Conservation (phyloP, 805 yeast genomes). For the Candida vartiovaarae region DNA sequence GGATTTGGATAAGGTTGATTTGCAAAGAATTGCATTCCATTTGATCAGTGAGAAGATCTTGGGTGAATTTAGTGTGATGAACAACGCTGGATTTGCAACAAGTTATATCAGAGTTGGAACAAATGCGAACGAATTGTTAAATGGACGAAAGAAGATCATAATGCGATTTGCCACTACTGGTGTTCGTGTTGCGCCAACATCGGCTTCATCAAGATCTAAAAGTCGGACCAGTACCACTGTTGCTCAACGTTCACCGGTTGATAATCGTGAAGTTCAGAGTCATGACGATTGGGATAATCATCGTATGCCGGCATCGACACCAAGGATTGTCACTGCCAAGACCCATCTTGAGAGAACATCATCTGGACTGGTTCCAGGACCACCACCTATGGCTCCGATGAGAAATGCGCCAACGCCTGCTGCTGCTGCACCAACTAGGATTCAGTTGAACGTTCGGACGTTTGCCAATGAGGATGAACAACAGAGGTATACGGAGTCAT, state of each 20-base stretch:
- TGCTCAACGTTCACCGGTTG: neutral
- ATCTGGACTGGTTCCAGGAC: slow-evolving; percentile 8
- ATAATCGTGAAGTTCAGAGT: slow-evolving; percentile 1
- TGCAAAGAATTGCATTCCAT: slow-evolving; percentile 79
- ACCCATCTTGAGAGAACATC: slow-evolving; percentile 19
- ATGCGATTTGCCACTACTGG: slow-evolving; percentile 37
- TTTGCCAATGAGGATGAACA: slow-evolving; percentile 20
- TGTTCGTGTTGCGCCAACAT: slow-evolving; percentile 6
- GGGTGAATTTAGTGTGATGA: slow-evolving; percentile 65
- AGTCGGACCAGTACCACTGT: neutral
- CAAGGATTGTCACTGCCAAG: slow-evolving; percentile 19
- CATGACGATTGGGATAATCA: slow-evolving; percentile 12
- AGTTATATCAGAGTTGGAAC: slow-evolving; percentile 65
- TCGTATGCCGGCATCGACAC: slow-evolving; percentile 19
- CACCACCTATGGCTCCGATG: slow-evolving; percentile 6
- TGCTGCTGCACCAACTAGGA: slow-evolving; percentile 13
- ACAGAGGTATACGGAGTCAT: slow-evolving; percentile 11
- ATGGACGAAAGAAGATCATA: slow-evolving; percentile 36
- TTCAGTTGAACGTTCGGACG: slow-evolving; percentile 13
- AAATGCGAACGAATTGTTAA: slow-evolving; percentile 42
- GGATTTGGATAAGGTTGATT: slow-evolving; percentile 52
- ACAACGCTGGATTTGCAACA: slow-evolving; percentile 71
- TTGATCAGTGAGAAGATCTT: slow-evolving; percentile 59
- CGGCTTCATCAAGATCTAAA: neutral
- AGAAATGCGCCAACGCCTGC: slow-evolving; percentile 3